Evolutionary conservation across 768 basidiomycete genomes (phyloP).

Genomic region (Clitopilus hobsonii): DNA sequence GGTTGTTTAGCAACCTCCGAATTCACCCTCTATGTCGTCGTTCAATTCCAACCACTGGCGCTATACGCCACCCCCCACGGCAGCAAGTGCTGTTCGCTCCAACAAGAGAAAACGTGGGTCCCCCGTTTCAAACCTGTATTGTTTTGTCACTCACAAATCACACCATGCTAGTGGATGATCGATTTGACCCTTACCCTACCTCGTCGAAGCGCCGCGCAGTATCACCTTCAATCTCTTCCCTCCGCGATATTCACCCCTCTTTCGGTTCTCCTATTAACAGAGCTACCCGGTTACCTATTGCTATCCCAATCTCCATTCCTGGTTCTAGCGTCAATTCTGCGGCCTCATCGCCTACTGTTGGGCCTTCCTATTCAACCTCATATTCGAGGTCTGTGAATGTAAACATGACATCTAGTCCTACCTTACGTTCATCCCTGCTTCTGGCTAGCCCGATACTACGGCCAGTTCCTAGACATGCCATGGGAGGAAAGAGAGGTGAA

Average conservation of each 20-base stretch:
- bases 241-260: slow-evolving; percentile 55
- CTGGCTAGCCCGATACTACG: slow-evolving; percentile 73
- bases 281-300: slow-evolving; percentile 50
- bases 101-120: slow-evolving; percentile 77
- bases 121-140: slow-evolving; percentile 2
- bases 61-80: slow-evolving; percentile 77
- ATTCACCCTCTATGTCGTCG: slow-evolving; percentile 60
- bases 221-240: slow-evolving; percentile 69
- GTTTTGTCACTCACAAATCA: slow-evolving; percentile 5
- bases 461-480: slow-evolving; percentile 51
- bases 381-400: slow-evolving; percentile 38
- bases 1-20: slow-evolving; percentile 37
- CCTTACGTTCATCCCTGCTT: slow-evolving; percentile 65
- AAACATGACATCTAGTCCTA: slow-evolving; percentile 71
- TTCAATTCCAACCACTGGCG: slow-evolving; percentile 61
- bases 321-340: slow-evolving; percentile 54
- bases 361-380: slow-evolving; percentile 41
- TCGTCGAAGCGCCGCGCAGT: slow-evolving; percentile 78
- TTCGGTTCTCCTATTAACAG: slow-evolving; percentile 46
- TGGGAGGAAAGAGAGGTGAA: slow-evolving; percentile 55
- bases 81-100: slow-evolving; percentile 67
- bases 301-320: slow-evolving; percentile 65
- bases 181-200: slow-evolving; percentile 80
- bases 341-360: slow-evolving; percentile 69
- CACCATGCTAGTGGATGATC: slow-evolving; percentile 63